Evolutionary conservation across 2,329 filamentous ascomycete species (phyloP), one percentile per base, ranked within the genome.

Genomic region (Botryotinia narcissicola): DNA sequence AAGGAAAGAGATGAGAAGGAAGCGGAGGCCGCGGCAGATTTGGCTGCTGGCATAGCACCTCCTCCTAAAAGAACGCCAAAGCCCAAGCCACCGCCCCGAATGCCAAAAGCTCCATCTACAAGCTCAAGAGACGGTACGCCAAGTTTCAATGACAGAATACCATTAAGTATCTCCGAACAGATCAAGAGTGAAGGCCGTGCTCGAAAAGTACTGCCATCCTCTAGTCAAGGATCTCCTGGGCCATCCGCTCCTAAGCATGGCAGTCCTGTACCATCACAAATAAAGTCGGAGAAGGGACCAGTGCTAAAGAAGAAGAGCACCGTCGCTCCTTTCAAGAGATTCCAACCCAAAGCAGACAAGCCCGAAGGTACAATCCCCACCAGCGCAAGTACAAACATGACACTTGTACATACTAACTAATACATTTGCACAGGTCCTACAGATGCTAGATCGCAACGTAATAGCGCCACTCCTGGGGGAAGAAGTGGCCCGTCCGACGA

Each of bases 161-260:
- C 76, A 10, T 75, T 80, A 74, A 78, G 77, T 32, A 79, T 80
- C 42, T 78, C 79, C 12, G 80, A 81, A 68, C 78, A 79, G 67
- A 78, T 80, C 42, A 81, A 81, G 63, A 75, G 73, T 63, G 78
- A 80, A 72, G 78, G 78, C 18, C 79, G 79, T 35, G 72, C 75
- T 44, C 73, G 75, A 66, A 80, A 80, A 63, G 71, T 73, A 35
- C 78, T 60, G 75, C 70, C 40, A 73, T 76, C 9, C 73, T 80
- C 79, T 14, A 77, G 75, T 42, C 79, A 78, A 72, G 76, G 75
- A 14, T 78, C 78, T 37, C 78, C 78, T 20, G 78, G 70, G 60
- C 78, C 78, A 18, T 59, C 73, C 16, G 70, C 74, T 70, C 74
- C 72, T n/a, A 78, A 77, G 67, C 72, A 73, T 40, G 73, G 71